A percentile compares a stretch with the other conserved stretches of the same genome.
These are phyloP conservation scores for Macroventuria anomochaeta DNA, from an alignment of 2,329 filamentous ascomycete genomes.

Conservation along the genomic window DNA sequence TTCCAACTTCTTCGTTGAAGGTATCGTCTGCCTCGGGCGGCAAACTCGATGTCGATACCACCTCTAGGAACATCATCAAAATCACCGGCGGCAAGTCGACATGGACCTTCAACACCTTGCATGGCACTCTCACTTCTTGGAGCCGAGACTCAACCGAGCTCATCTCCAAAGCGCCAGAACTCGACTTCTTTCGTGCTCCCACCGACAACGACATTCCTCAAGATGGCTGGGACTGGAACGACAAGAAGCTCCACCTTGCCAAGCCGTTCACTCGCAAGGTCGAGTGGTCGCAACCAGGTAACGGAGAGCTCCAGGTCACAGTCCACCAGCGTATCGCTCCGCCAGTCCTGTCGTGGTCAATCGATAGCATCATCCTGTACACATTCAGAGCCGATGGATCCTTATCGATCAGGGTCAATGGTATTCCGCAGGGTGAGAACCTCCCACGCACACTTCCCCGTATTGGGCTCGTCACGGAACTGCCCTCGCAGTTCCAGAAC, in stretches of 20 bases:
- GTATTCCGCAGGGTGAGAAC: constrained; percentile 56
- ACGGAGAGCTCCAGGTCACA: constrained; percentile 43
- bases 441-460: constrained; percentile 65
- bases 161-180: constrained; percentile 45
- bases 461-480: constrained; percentile 64
- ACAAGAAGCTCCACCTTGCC: constrained; percentile 38
- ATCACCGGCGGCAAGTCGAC: constrained; percentile 35
- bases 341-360: constrained; percentile 64
- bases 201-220: constrained; percentile 69
- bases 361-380: constrained; percentile 57
- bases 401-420: constrained; percentile 56
- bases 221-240: constrained; percentile 65
- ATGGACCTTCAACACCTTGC: constrained; percentile 60
- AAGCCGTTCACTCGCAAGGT: constrained; percentile 37
- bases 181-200: constrained; percentile 67
- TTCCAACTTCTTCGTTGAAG: constrained; percentile 15
- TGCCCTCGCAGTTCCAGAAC: constrained; percentile 55
- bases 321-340: constrained; percentile 62
- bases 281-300: constrained; percentile 44
- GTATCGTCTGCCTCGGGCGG: constrained; percentile 49
- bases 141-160: constrained; percentile 40
- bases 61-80: constrained; percentile 28
- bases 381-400: constrained; percentile 56
- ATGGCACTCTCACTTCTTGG: constrained; percentile 57
- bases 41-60: constrained; percentile 43